Base-by-base conservation (phyloP, 306 rosid genomes). In the Psophocarpus tetragonolobus region DNA sequence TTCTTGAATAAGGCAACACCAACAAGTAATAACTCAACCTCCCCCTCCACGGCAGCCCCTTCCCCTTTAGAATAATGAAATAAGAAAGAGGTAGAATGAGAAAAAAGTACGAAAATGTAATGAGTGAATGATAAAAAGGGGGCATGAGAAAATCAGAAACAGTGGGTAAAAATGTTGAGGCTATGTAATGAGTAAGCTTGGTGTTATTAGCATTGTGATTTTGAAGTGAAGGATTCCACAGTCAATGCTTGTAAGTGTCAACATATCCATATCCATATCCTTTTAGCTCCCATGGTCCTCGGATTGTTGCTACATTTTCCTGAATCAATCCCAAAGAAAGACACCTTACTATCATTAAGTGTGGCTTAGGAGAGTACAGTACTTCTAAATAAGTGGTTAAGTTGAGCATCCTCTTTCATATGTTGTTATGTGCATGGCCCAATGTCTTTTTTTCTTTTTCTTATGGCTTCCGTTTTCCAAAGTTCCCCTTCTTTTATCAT, bases 401-500 rank as follows among this genome's bases (percentile, higher is more conserved):
- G 45, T 48, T 1, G 32, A 38, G 42, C 5, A 36, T 39, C 41
- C 54, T 45, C 38, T 71, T 80, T 42, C 8, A 10, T 20, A 53
- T 54, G 79, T 18, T 38, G 45, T 63, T 64, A 27, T 39, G 73
- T 62, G 41, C 82, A 61, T 3, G 21, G 17, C 35, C 20, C 6
- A 72, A 80, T 27, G 79, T 51, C 68, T 15, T 63, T 33, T 1
- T 62, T 39, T 27, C 1, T 64, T 39, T 18, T 10, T 44, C n/a
- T 23, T 58, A 51, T 35, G 42, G 8, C 32, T 75, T 58, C 36
- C 77, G 50, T 81, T 81, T 75, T 20, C 77, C 74, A 39, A 58
- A 57, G 76, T 18, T 4, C 17, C 24, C 10, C 17, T 14, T 1
- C n/a, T 10, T 42, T 23, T 66, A 63, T 51, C 29, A 21, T 44